phyloP scores from a whole-genome alignment of 768 basidiomycete species.

The Termitomyces bulborhizus region DNA sequence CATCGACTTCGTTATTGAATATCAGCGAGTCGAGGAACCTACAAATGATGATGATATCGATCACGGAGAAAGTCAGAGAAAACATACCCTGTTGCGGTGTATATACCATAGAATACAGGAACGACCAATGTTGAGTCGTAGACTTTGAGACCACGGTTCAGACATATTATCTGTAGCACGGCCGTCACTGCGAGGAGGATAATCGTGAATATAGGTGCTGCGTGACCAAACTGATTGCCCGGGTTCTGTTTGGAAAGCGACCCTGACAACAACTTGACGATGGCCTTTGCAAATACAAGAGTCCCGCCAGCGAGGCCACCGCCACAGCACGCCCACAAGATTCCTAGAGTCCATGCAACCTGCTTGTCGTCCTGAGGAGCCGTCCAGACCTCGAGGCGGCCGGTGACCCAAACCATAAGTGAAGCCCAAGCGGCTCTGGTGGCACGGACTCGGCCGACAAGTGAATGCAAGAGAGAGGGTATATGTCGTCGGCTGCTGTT shows the following conservation, averaged over 20 bases:
- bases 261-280: conserved; percentile 75
- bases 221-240: conserved; percentile 83
- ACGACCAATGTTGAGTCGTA: conserved; percentile 92
- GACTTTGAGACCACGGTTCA: conserved; percentile 84
- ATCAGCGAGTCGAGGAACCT: conserved; percentile 51
- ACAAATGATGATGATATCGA: background rate
- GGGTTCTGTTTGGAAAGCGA: conserved; percentile 73
- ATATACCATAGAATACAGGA: conserved; percentile 91
- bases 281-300: conserved; percentile 75
- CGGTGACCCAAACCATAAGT: conserved; percentile 47
- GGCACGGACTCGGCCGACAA: conserved; percentile 18
- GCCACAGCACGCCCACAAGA: conserved; percentile 91
- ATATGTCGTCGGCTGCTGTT: background rate
- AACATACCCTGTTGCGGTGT: conserved; percentile 73
- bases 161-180: conserved; percentile 84
- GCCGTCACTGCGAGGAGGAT: conserved; percentile 67
- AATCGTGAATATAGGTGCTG: conserved; percentile 73
- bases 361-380: conserved; percentile 78
- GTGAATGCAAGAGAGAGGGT: background rate
- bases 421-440: conserved; percentile 35
- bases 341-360: conserved; percentile 86
- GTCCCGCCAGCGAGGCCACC: conserved; percentile 87
- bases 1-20: conserved; percentile 80
- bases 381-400: conserved; percentile 69
- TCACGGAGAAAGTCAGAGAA: background rate